Percentiles rank a stretch among this genome's conserved stretches.
Evolutionary conservation across 345 rosid species (phyloP).

Genomic region (Clarkia xantiana): DNA sequence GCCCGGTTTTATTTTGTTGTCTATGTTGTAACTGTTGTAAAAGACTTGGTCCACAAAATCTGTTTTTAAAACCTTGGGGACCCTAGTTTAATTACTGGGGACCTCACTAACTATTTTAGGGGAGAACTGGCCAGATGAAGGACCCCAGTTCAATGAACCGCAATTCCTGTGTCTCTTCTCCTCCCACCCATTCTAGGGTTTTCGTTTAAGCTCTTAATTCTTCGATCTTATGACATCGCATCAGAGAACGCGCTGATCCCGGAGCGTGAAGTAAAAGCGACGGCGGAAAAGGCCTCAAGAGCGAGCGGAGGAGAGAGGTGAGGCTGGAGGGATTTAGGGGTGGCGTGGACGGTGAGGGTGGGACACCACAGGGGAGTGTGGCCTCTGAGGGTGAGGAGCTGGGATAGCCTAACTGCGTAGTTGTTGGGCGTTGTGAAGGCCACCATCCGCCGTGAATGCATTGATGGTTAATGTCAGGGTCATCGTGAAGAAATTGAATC

Average conservation of each 20-base stretch:
- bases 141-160: too few species aligned
- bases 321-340: conserved; percentile 17
- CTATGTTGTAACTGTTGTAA: too few species aligned
- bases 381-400: conserved; percentile 24
- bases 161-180: too few species aligned
- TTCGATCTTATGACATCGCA: too few species aligned
- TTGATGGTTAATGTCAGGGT: not conserved
- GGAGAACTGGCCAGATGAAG: too few species aligned
- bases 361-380: conserved; percentile 43
- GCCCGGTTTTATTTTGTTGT: too few species aligned
- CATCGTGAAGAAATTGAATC: not conserved
- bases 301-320: conserved; percentile 25
- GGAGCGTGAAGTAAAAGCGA: conserved; percentile 44
- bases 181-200: too few species aligned
- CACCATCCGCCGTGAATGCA: conserved; percentile 10
- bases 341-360: conserved; percentile 28
- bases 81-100: too few species aligned
- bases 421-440: conserved; percentile 41
- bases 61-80: too few species aligned
- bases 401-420: conserved; percentile 33
- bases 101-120: too few species aligned
- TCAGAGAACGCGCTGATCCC: conserved; percentile 26
- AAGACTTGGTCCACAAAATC: too few species aligned
- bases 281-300: conserved; percentile 29
- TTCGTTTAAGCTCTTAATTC: too few species aligned